These are phyloP conservation scores for Onygenales sp. DNA, from an alignment of 2,329 filamentous ascomycete species.

Conservation along the genomic window DNA sequence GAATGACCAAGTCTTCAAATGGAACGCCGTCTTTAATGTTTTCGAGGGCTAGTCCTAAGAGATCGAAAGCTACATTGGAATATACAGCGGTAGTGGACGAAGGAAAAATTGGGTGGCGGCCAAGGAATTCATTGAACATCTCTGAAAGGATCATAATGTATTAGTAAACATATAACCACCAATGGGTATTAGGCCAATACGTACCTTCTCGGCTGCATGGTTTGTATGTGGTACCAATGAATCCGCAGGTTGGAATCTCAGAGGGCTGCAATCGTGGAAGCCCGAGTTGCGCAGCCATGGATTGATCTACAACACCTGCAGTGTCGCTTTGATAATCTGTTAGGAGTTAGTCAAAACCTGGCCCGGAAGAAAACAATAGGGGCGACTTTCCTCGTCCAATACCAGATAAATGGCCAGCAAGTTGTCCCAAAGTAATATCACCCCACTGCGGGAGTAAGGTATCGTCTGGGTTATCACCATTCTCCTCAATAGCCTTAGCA, in stretches of 20 bases:
- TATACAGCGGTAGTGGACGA: conserved; percentile 29
- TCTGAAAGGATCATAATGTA: conserved; percentile 11
- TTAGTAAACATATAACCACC: not conserved
- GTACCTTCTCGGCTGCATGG: conserved; percentile 1
- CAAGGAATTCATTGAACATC: conserved; percentile 21
- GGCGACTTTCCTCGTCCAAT: conserved; percentile 2
- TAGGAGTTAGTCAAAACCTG: not conserved
- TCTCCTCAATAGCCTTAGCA: conserved; percentile 5
- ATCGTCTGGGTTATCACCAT: not conserved
- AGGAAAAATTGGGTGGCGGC: conserved; percentile 22
- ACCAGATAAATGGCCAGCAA: conserved; percentile 9
- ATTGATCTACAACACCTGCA: not conserved
- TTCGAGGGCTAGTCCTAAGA: conserved; percentile 30
- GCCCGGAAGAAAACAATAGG: not conserved
- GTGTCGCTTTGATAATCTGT: not conserved
- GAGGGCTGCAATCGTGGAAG: not conserved
- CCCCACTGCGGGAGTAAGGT: conserved; percentile 4
- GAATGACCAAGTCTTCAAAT: conserved; percentile 23
- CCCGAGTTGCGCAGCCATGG: not conserved
- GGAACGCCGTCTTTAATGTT: conserved; percentile 21
- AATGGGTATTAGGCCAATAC: not conserved
- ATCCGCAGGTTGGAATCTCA: not conserved
- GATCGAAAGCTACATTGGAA: conserved; percentile 30
- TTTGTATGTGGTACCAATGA: not conserved
- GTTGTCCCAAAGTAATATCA: conserved; percentile 7